Evolutionary conservation across 805 yeast genomes (phyloP).

Genomic region (Candida schatavii): DNA sequence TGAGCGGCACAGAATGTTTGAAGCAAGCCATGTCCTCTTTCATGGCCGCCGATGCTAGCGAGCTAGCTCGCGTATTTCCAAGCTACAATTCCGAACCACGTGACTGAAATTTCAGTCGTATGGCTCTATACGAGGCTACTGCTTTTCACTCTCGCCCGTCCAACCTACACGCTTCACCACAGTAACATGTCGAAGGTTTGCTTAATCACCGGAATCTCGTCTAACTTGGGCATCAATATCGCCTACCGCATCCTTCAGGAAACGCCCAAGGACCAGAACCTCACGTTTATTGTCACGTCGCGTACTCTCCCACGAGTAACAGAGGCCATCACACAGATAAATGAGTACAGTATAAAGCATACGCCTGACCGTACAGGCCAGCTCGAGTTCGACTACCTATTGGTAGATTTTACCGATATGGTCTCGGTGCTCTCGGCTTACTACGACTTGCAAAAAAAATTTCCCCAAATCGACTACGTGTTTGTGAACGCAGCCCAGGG

Average conservation of each 20-base stretch:
- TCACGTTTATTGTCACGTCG: conserved; percentile 86
- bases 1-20: no score
- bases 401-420: conserved; percentile 91
- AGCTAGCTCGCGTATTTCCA: no score
- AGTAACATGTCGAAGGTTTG: conserved; percentile 37
- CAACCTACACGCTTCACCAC: no score
- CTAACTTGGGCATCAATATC: conserved; percentile 79
- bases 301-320: conserved; percentile 83
- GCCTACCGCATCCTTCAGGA: conserved; percentile 75
- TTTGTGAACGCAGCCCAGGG: conserved; percentile 91
- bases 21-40: no score
- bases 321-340: conserved; percentile 63
- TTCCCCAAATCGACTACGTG: conserved; percentile 67
- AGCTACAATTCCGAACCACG: no score
- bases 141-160: no score
- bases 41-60: no score
- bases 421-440: conserved; percentile 75
- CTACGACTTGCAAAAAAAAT: conserved; percentile 64
- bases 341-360: conserved; percentile 32
- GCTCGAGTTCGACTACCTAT: conserved; percentile 80
- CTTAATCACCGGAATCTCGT: conserved; percentile 42
- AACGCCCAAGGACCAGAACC: conserved; percentile 47
- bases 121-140: no score
- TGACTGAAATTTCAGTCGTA: no score
- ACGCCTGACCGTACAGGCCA: conserved; percentile 45